These are phyloP conservation scores for Garcia nutans DNA, from an alignment of 345 rosid species.

Conservation along the genomic window DNA sequence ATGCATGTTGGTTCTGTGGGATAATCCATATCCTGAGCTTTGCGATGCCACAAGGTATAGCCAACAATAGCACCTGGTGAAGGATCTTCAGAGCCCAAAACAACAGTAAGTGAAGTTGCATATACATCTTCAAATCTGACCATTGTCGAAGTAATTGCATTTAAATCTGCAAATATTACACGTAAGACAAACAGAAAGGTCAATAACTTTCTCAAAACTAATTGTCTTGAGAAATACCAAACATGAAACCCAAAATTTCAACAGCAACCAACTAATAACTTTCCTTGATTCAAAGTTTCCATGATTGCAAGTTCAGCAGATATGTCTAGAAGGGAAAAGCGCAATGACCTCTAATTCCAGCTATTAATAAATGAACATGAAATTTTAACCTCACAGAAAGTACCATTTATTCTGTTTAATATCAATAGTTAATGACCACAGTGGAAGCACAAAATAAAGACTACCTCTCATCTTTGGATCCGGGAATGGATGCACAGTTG, in stretches of 20 bases:
- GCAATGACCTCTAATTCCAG: neutral
- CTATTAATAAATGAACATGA: neutral
- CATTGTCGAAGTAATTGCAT: slow-evolving; percentile 30
- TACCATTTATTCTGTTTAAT: neutral
- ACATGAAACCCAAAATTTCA: slow-evolving; percentile 8
- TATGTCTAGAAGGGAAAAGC: neutral
- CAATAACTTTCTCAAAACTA: neutral
- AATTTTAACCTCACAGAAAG: neutral
- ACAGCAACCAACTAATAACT: slow-evolving; percentile 6
- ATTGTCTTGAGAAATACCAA: neutral
- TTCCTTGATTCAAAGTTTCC: neutral
- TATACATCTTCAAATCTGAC: slow-evolving; percentile 65
- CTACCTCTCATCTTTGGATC: slow-evolving; percentile 43
- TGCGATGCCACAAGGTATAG: slow-evolving; percentile 84
- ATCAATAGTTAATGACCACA: no score
- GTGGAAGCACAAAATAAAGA: neutral
- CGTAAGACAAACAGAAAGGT: neutral
- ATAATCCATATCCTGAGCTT: slow-evolving; percentile 48
- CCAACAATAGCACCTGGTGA: slow-evolving; percentile 41
- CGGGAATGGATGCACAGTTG: slow-evolving; percentile 21
- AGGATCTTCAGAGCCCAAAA: slow-evolving; percentile 47
- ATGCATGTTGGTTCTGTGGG: slow-evolving; percentile 68
- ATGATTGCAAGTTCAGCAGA: no score
- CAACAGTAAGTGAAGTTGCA: slow-evolving; percentile 61
- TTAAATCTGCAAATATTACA: slow-evolving; percentile 31